A percentile compares a stretch with the other conserved stretches of the same genome.
phyloP scores from a whole-genome alignment of 2,329 filamentous ascomycete genomes.

The Ophiostoma triangulosporum region DNA sequence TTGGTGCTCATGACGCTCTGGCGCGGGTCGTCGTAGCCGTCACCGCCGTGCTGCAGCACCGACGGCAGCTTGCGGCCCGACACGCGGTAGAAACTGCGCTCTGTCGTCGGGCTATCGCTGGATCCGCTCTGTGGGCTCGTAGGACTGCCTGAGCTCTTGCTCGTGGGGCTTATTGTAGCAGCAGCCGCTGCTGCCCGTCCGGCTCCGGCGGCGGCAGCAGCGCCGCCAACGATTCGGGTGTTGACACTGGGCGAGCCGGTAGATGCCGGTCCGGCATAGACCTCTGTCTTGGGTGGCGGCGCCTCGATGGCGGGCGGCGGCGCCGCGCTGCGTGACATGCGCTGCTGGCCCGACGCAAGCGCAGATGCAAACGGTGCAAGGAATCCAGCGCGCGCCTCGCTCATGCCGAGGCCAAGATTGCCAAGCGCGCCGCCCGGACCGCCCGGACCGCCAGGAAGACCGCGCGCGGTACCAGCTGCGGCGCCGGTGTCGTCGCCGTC shows the following conservation, averaged over 20 bases:
- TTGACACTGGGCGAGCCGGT: not conserved
- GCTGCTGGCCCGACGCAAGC: conserved; percentile 29
- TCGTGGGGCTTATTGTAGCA: not conserved
- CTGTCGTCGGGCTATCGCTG: conserved; percentile 15
- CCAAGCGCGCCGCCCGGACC: conserved; percentile 3
- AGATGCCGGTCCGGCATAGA: too few relatives aligned
- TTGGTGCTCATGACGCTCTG: conserved; percentile 12
- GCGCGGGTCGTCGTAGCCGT: conserved; percentile 36
- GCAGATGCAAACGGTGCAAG: conserved; percentile 37
- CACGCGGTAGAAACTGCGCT: conserved; percentile 50
- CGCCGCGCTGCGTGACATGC: conserved; percentile 12
- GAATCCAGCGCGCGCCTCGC: conserved; percentile 31
- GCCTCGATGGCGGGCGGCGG: not conserved
- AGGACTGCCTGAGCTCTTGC: not conserved
- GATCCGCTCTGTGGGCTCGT: conserved; percentile 1
- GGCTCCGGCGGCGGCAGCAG: too few relatives aligned
- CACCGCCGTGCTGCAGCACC: conserved; percentile 47
- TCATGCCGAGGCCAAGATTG: conserved; percentile 23
- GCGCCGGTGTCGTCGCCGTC: conserved; percentile 21
- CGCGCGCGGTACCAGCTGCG: conserved; percentile 14
- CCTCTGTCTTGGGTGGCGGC: not conserved
- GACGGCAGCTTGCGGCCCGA: conserved; percentile 52
- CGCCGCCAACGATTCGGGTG: not conserved
- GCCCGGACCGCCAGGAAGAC: conserved; percentile 6
- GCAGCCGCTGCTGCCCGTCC: not conserved